A percentile compares a stretch with the other conserved stretches of the same genome.
Conservation (phyloP, 1,284 basidiomycete genomes). For the Leccinum griseonigrum region DNA sequence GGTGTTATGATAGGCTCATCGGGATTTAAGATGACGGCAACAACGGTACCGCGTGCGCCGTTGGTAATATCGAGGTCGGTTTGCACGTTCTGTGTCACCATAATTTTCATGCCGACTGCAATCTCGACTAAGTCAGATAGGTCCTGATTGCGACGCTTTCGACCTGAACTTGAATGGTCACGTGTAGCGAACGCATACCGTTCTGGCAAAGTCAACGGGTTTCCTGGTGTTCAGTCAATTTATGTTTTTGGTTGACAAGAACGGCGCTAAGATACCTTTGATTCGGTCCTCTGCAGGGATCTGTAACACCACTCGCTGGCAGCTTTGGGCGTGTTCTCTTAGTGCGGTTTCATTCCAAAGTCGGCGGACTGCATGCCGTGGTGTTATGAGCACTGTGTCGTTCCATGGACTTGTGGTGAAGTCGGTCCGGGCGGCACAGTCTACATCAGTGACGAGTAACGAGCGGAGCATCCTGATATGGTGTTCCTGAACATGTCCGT, state of each 20-base stretch:
- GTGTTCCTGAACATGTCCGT: not conserved
- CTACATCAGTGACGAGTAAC: not conserved
- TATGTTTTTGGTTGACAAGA: not conserved
- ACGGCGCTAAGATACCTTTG: not conserved
- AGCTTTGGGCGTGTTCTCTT: not conserved
- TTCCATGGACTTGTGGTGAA: not conserved
- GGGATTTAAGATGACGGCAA: too few relatives aligned
- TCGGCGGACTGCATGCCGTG: not conserved
- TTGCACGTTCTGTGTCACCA: too few relatives aligned
- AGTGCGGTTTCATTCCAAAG: not conserved
- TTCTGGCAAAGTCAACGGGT: not conserved
- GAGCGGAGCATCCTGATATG: not conserved
- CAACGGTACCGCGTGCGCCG: too few relatives aligned
- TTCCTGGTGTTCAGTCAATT: not conserved
- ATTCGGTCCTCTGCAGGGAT: not conserved
- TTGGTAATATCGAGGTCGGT: too few relatives aligned
- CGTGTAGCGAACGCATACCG: not conserved
- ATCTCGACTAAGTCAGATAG: too few relatives aligned
- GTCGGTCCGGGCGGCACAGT: not conserved
- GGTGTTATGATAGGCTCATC: too few relatives aligned
- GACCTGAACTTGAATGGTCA: not conserved
- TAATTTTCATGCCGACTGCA: too few relatives aligned
- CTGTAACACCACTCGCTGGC: not conserved
- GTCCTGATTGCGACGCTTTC: not conserved
- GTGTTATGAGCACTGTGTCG: not conserved